phyloP scores from a whole-genome alignment of 805 yeast genomes.

The Myxozyma geophila region DNA sequence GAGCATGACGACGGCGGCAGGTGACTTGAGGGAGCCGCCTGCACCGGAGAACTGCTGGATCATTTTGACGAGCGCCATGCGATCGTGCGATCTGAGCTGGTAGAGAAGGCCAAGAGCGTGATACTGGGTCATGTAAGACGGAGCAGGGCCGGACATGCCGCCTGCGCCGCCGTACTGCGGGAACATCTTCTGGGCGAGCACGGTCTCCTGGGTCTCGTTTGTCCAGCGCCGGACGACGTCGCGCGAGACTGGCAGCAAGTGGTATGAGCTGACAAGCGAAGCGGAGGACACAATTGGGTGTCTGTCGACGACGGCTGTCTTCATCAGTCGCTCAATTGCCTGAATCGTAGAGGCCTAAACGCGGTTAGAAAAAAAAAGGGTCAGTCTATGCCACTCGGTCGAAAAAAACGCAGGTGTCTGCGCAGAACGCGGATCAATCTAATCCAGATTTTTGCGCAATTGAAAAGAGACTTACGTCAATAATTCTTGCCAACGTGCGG shows the following conservation, averaged over 20 bases:
- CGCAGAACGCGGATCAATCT: neutral
- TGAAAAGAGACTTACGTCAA: constrained; percentile 59
- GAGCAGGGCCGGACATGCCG: constrained; percentile 50
- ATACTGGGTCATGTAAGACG: constrained; percentile 86
- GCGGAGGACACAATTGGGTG: constrained; percentile 90
- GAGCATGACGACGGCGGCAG: constrained; percentile 83
- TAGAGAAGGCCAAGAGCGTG: constrained; percentile 93
- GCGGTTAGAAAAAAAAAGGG: neutral
- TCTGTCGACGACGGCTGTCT: constrained; percentile 88
- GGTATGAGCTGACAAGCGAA: constrained; percentile 87
- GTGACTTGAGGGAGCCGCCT: constrained; percentile 64
- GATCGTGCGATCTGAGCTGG: constrained; percentile 85
- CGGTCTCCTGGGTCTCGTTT: constrained; percentile 92
- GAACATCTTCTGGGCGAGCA: constrained; percentile 60
- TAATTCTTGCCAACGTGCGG: constrained; percentile 84
- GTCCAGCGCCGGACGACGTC: constrained; percentile 93
- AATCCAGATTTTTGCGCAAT: neutral
- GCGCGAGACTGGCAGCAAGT: constrained; percentile 83
- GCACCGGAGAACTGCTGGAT: constrained; percentile 67
- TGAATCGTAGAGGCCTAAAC: constrained; percentile 65
- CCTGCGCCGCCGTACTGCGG: constrained; percentile 42
- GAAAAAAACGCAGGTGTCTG: neutral
- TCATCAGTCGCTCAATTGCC: constrained; percentile 89
- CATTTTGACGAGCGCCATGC: constrained; percentile 90
- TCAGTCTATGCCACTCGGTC: neutral